Evolutionary conservation across 768 basidiomycete species (phyloP), one percentile per base, ranked within the genome.

Genomic region (Panaeolus cyanescens): DNA sequence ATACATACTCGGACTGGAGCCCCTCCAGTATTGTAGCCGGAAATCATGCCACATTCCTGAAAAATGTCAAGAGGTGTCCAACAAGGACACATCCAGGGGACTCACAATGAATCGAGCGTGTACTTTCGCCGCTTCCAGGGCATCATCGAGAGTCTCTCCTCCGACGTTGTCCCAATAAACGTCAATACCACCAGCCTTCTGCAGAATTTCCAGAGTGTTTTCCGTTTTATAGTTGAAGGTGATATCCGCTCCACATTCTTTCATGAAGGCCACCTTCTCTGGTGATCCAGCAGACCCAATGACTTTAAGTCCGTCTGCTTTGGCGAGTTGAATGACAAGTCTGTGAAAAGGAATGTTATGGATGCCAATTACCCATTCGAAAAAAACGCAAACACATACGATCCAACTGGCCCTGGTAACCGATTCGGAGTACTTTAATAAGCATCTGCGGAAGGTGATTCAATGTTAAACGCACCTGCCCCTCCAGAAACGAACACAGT

Each of bases 201-300:
- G 68, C 37, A 93, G 73, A 3, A 88, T 75, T 10, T 87, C 82
- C 0, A 66, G 67, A 0, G 83, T 85, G 54, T 76, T 74, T 0
- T 76, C 75, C 0, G 81, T 90, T 79, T 92, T 89, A 74, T 89
- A 91, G 70, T 92, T 90, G 76, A 90, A 91, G 0, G 80, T 85
- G 6, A 88, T 80, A 64, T 92, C 89, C 0, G 85, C 84, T 1
- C 89, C 90, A n/a, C 89, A 65, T 3, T 80, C 79, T 54, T 79
- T 80, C 72, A 89, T 72, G 66, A 82, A 89, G 4, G 77, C 70
- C 7, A 92, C 87, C 71, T 93, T 92, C 56, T 89, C 86, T n/a
- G 90, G 88, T 0, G 84, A 83, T 1, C 91, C 89, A 0, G 88
- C 87, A 1, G 86, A 89, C 0, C 83, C 87, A 55, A 93, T 88